Evolutionary conservation across 306 rosid species (phyloP).

Genomic region (Inga laurina): DNA sequence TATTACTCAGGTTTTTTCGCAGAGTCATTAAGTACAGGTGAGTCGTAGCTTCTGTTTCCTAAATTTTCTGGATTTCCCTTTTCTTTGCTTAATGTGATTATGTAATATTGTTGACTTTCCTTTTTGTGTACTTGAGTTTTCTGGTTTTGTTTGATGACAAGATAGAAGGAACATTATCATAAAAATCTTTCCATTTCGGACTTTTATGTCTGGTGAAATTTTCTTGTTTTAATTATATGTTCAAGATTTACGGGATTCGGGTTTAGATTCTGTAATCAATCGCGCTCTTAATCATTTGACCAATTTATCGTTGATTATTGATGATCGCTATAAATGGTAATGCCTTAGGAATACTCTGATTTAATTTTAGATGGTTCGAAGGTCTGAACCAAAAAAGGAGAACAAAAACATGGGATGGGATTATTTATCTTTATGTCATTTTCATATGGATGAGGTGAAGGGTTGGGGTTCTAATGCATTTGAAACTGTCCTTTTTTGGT

Average conservation of each 20-base stretch:
- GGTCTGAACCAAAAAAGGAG: not conserved
- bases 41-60: conserved; percentile 32
- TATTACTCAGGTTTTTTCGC: conserved; percentile 22
- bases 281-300: not conserved
- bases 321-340: not conserved
- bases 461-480: not conserved
- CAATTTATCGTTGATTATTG: not conserved
- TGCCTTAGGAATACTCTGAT: not conserved
- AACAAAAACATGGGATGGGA: not conserved
- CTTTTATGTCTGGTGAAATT: conserved; percentile 10
- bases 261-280: not conserved
- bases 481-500: not conserved
- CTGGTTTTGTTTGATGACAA: conserved; percentile 19
- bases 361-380: not conserved
- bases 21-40: conserved; percentile 28
- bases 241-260: not conserved
- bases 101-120: conserved; percentile 22
- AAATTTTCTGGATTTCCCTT: not conserved
- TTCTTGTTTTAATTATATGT: not conserved
- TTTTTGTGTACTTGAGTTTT: conserved; percentile 3
- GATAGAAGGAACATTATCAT: not conserved
- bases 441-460: not conserved
- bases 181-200: conserved; percentile 27
- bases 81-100: not conserved
- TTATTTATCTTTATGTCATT: not conserved